Conservation (phyloP, 225 moss, liverwort and hornwort genomes). For the Physcomitrellopsis africana region DNA sequence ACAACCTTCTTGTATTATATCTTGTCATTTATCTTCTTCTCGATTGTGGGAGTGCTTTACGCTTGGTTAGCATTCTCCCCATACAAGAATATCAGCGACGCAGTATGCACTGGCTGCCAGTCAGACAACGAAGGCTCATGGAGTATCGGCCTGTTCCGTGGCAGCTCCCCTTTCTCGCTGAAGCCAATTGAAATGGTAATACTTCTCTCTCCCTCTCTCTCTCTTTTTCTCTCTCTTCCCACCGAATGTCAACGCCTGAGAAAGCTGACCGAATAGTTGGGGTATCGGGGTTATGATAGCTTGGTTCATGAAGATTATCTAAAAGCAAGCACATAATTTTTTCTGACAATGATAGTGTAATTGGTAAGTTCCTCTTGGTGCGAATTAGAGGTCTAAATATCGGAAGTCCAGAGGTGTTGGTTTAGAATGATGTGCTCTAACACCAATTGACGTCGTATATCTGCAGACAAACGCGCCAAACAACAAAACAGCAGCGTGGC, state of each 20-base stretch:
- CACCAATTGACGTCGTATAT: not conserved
- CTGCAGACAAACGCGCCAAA: conserved; percentile 65
- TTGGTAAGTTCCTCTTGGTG: not conserved
- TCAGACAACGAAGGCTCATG: conserved; percentile 95
- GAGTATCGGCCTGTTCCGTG: conserved; percentile 87
- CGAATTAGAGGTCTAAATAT: not conserved
- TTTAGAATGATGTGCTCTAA: conserved; percentile 1
- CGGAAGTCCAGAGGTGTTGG: not conserved
- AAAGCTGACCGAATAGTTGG: too few species aligned
- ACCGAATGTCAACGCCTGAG: too few species aligned
- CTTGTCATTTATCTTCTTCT: conserved; percentile 57
- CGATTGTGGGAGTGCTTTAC: conserved; percentile 53
- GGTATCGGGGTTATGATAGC: too few species aligned
- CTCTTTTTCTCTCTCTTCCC: not conserved
- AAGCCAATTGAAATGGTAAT: conserved; percentile 81
- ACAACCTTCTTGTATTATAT: conserved; percentile 68
- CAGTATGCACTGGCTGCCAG: conserved; percentile 61
- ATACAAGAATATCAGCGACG: conserved; percentile 54
- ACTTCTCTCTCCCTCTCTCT: conserved; percentile 25
- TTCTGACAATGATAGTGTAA: not conserved
- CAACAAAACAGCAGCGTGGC: conserved; percentile 80
- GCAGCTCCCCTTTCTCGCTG: conserved; percentile 74
- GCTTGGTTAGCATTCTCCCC: conserved; percentile 85
- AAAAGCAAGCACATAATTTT: too few species aligned
- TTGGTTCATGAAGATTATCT: too few species aligned